These are phyloP conservation scores for Scleroderma bovista DNA, from an alignment of 768 basidiomycete species.

Conservation along the genomic window DNA sequence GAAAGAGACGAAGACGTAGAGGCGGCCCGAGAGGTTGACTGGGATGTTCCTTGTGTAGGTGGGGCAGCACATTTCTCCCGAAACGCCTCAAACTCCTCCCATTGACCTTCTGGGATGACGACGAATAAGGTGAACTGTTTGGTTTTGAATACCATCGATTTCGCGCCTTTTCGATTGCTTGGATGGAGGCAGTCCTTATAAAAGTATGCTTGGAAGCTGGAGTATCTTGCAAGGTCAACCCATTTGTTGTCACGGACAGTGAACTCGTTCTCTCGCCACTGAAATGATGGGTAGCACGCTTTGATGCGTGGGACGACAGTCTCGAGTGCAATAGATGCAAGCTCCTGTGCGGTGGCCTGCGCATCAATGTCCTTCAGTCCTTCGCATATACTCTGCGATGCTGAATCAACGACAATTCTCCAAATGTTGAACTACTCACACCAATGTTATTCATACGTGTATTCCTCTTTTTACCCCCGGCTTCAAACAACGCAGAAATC, in stretches of 20 bases:
- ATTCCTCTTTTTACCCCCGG: background rate
- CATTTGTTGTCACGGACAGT: slow-evolving; percentile 4
- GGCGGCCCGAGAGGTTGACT: no score
- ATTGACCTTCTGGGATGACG: slow-evolving; percentile 2
- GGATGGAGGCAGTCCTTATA: slow-evolving; percentile 1
- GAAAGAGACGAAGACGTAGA: no score
- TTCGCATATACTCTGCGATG: slow-evolving; percentile 3
- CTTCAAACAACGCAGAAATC: background rate
- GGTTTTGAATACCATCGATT: slow-evolving; percentile 1
- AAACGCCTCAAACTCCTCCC: slow-evolving; percentile 3
- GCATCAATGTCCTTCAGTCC: slow-evolving; percentile 1
- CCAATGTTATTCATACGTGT: background rate
- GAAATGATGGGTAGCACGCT: background rate
- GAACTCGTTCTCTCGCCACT: slow-evolving; percentile 3
- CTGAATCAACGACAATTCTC: background rate
- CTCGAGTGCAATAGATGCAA: background rate
- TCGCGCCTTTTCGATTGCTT: background rate
- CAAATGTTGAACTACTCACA: background rate
- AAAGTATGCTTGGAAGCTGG: background rate
- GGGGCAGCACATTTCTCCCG: background rate
- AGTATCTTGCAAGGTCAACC: slow-evolving; percentile 2
- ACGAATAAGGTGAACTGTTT: slow-evolving; percentile 2
- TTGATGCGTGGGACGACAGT: background rate
- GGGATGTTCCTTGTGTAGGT: background rate
- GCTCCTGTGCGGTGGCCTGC: background rate